Evolutionary conservation across 2,329 filamentous ascomycete genomes (phyloP).

Genomic region (Monilinia vaccinii-corymbosi): DNA sequence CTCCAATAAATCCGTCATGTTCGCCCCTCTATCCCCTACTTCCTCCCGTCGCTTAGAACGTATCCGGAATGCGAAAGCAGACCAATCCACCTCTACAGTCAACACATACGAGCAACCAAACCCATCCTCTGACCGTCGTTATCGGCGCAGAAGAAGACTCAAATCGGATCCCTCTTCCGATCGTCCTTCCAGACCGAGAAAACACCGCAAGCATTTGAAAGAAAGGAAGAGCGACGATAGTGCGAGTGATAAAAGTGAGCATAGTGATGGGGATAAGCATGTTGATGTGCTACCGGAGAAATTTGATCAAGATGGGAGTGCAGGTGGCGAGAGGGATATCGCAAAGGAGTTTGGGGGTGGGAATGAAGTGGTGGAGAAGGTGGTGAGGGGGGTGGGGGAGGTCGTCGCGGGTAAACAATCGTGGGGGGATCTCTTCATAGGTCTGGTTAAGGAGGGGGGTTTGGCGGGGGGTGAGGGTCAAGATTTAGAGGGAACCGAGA

Average conservation of each 20-base stretch:
- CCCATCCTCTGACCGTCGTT: conserved; percentile 9
- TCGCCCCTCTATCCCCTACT: conserved; percentile 27
- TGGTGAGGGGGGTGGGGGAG: conserved; percentile 21
- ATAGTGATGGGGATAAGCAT: conserved; percentile 11
- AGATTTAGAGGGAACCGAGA: not conserved
- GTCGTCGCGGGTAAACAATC: conserved; percentile 25
- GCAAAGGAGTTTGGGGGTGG: conserved; percentile 8
- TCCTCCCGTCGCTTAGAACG: conserved; percentile 17
- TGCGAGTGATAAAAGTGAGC: conserved; percentile 8
- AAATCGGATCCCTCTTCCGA: conserved; percentile 27
- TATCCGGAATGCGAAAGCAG: conserved; percentile 5
- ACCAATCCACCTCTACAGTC: not conserved
- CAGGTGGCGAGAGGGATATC: not conserved
- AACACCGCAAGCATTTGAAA: conserved; percentile 16
- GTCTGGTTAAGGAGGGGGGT: conserved; percentile 18
- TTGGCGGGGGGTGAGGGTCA: not conserved
- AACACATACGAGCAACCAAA: conserved; percentile 7
- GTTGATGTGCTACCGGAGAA: conserved; percentile 25
- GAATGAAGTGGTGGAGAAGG: conserved; percentile 26
- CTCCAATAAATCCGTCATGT: conserved; percentile 26
- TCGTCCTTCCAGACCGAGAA: conserved; percentile 18
- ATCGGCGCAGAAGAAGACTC: conserved; percentile 15
- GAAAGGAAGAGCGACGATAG: conserved; percentile 14
- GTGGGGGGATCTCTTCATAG: conserved; percentile 26
- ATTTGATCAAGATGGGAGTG: conserved; percentile 21